These are phyloP conservation scores for Lasiodiplodia sp. DNA, from an alignment of 2,329 filamentous ascomycete species.

Conservation along the genomic window DNA sequence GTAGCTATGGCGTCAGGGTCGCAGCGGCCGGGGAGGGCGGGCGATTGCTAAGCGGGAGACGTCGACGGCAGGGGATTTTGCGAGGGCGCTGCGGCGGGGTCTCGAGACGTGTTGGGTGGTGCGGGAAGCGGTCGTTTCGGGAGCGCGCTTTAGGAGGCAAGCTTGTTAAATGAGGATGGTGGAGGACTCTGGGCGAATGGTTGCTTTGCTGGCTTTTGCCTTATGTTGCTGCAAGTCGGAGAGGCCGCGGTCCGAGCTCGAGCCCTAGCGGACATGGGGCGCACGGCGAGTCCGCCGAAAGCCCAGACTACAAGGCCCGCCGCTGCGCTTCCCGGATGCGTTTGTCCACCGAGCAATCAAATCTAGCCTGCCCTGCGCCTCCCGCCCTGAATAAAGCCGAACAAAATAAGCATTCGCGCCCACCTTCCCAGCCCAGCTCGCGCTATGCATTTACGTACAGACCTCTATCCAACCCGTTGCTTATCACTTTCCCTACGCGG, in stretches of 20 bases:
- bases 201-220: constrained; percentile 29
- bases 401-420: not conserved
- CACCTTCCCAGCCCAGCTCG: not conserved
- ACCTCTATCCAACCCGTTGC: not conserved
- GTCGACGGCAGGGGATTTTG: not conserved
- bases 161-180: constrained; percentile 15
- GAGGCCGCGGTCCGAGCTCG: constrained; percentile 20
- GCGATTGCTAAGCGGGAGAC: constrained; percentile 14
- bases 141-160: constrained; percentile 8
- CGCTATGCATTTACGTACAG: constrained; percentile 17
- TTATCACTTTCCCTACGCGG: not conserved
- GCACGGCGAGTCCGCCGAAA: not conserved
- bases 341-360: not conserved
- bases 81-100: not conserved
- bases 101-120: not conserved
- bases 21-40: constrained; percentile 28
- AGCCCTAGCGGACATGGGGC: constrained; percentile 12
- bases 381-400: constrained; percentile 2
- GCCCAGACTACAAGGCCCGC: not conserved
- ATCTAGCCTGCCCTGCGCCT: not conserved
- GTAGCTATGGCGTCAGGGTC: constrained; percentile 28
- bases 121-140: not conserved
- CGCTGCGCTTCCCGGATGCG: constrained; percentile 10
- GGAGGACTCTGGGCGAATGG: constrained; percentile 16
- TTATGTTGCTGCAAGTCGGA: constrained; percentile 16